Evolutionary conservation across 805 yeast species (phyloP).

Genomic region (Sungouiella blattae): DNA sequence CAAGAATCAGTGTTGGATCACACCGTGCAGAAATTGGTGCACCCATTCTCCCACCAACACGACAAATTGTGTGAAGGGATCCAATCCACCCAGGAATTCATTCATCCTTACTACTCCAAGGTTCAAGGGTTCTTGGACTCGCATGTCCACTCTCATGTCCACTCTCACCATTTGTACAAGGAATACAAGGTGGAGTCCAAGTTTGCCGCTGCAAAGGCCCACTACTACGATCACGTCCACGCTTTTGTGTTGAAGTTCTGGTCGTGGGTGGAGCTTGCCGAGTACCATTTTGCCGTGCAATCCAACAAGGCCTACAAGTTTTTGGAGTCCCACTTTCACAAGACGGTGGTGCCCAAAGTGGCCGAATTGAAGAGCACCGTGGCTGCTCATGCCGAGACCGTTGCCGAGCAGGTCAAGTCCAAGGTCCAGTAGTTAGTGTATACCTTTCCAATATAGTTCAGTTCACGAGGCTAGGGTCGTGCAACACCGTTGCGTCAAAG

Average conservation of each 20-base stretch:
- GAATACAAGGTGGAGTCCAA: slow-evolving; percentile 30
- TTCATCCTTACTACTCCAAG: slow-evolving; percentile 28
- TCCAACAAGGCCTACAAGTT: slow-evolving; percentile 16
- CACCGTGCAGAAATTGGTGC: slow-evolving; percentile 28
- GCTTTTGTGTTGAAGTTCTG: slow-evolving; percentile 32
- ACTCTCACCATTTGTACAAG: slow-evolving; percentile 31
- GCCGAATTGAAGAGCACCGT: slow-evolving; percentile 7
- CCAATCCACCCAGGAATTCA: slow-evolving; percentile 23
- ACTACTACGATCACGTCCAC: slow-evolving; percentile 22
- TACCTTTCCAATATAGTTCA: too few relatives aligned
- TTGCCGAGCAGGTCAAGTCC: slow-evolving; percentile 13
- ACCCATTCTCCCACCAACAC: slow-evolving; percentile 38
- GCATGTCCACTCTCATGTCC: slow-evolving; percentile 33
- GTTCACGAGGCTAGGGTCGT: too few relatives aligned
- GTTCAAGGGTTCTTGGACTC: slow-evolving; percentile 30
- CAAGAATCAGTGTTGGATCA: slow-evolving; percentile 25
- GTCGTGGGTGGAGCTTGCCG: slow-evolving; percentile 32
- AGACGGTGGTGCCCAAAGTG: slow-evolving; percentile 17
- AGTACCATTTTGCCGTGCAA: slow-evolving; percentile 28
- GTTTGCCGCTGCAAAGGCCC: slow-evolving; percentile 18
- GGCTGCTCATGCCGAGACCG: slow-evolving; percentile 1
- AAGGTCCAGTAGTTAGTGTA: slow-evolving; percentile 9
- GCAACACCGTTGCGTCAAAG: too few relatives aligned
- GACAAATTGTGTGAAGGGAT: slow-evolving; percentile 32
- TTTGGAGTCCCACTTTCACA: slow-evolving; percentile 19